These are phyloP conservation scores for Aureoboletus auriporus DNA, from an alignment of 768 basidiomycete genomes.

Conservation along the genomic window DNA sequence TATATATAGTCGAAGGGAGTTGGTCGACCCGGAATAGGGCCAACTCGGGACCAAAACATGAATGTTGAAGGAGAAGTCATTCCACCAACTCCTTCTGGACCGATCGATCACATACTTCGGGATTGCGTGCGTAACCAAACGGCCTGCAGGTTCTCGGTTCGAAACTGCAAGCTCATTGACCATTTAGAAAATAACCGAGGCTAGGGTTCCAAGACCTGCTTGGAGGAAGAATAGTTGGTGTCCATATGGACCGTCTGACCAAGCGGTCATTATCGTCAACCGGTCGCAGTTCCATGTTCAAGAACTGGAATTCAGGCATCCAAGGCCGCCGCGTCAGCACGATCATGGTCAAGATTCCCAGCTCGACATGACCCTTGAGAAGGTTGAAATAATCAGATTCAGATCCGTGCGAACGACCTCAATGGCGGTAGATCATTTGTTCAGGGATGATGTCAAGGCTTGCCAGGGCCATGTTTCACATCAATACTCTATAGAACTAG, in stretches of 20 bases:
- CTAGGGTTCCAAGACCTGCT: neutral
- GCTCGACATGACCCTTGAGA: too few relatives aligned
- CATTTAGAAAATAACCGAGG: neutral
- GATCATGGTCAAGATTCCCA: too few relatives aligned
- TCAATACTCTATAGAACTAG: too few relatives aligned
- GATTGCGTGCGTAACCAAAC: too few relatives aligned
- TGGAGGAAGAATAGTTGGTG: neutral
- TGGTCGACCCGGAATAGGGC: neutral
- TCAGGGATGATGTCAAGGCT: too few relatives aligned
- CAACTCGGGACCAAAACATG: neutral
- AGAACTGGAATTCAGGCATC: neutral
- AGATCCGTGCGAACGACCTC: too few relatives aligned
- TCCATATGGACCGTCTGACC: neutral
- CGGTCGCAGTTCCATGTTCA: neutral
- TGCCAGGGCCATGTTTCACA: too few relatives aligned
- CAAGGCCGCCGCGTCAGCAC: too few relatives aligned
- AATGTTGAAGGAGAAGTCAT: neutral
- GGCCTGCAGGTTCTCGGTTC: neutral
- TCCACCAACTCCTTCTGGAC: neutral
- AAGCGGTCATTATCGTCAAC: neutral
- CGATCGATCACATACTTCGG: neutral
- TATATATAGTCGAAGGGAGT: conserved; percentile 15
- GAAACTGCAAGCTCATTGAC: neutral
- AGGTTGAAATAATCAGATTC: too few relatives aligned
- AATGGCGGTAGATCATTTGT: too few relatives aligned